These are phyloP conservation scores for Cocos nucifera DNA, from an alignment of 176 grass and related monocot genomes.

Conservation along the genomic window DNA sequence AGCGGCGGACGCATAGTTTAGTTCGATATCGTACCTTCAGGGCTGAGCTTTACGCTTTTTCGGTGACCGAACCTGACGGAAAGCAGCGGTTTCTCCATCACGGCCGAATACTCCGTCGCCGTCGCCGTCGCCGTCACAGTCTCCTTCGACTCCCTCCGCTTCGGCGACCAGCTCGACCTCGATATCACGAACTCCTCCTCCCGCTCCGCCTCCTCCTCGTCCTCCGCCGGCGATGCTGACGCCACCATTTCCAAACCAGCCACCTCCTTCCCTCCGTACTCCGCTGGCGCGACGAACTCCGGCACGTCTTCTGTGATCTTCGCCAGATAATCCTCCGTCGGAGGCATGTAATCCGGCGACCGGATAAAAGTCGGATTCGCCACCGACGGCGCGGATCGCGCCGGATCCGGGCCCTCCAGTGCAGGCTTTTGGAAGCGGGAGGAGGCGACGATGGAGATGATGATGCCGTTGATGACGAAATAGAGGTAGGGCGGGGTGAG, in stretches of 20 bases:
- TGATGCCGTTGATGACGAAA: conserved; percentile 91
- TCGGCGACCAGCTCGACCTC: conserved; percentile 46
- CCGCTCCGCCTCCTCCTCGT: conserved; percentile 8
- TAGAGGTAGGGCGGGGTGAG: conserved; percentile 86
- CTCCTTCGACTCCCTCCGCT: conserved; percentile 8
- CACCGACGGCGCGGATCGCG: not conserved
- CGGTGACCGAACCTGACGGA: conserved; percentile 41
- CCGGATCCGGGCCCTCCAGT: not conserved
- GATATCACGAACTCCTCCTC: conserved; percentile 44
- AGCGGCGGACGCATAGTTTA: too few relatives aligned
- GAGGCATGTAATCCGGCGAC: not conserved
- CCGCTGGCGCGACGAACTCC: not conserved
- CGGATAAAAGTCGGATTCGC: not conserved
- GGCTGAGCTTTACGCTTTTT: conserved; percentile 54
- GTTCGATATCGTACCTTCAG: conserved; percentile 39
- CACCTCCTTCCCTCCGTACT: not conserved
- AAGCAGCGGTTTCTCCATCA: conserved; percentile 47
- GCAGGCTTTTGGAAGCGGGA: conserved; percentile 50
- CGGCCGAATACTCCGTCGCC: not conserved
- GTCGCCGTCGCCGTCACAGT: too few relatives aligned
- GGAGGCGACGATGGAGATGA: conserved; percentile 82
- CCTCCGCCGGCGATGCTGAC: not conserved
- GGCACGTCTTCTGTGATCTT: not conserved
- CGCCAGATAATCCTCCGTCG: not conserved
- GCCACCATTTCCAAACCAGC: not conserved